These are phyloP conservation scores for Zizania palustris DNA, from an alignment of 202 grass and related monocot genomes.

Conservation along the genomic window DNA sequence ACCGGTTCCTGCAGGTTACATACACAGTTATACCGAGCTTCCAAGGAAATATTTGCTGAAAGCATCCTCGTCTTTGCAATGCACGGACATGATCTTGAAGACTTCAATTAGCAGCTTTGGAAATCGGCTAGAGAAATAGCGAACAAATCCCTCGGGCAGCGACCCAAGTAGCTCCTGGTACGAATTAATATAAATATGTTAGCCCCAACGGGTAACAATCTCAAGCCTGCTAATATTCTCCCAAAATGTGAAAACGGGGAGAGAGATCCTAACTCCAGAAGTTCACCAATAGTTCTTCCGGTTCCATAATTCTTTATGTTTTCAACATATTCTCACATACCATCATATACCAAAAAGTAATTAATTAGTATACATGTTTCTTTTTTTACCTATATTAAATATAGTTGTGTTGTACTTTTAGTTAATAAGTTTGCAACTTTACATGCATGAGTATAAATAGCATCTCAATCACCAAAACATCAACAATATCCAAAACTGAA, in stretches of 20 bases:
- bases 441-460: no score
- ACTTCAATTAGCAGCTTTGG: conserved; percentile 89
- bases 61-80: conserved; percentile 78
- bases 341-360: no score
- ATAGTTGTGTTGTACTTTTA: no score
- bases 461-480: no score
- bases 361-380: no score
- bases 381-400: no score
- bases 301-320: no score
- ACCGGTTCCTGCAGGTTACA: not conserved
- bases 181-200: not conserved
- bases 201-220: not conserved
- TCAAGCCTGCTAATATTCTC: not conserved
- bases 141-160: conserved; percentile 80
- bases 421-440: no score
- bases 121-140: conserved; percentile 78
- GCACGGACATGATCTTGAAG: conserved; percentile 64
- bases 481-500: no score
- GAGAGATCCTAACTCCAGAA: conserved; percentile 1
- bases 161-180: conserved; percentile 71
- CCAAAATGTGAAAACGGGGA: not conserved
- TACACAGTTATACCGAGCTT: conserved; percentile 44
- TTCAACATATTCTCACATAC: no score
- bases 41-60: conserved; percentile 79
- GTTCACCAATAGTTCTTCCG: not conserved